phyloP scores from a whole-genome alignment of 768 basidiomycete genomes.

The Calocera cornea region DNA sequence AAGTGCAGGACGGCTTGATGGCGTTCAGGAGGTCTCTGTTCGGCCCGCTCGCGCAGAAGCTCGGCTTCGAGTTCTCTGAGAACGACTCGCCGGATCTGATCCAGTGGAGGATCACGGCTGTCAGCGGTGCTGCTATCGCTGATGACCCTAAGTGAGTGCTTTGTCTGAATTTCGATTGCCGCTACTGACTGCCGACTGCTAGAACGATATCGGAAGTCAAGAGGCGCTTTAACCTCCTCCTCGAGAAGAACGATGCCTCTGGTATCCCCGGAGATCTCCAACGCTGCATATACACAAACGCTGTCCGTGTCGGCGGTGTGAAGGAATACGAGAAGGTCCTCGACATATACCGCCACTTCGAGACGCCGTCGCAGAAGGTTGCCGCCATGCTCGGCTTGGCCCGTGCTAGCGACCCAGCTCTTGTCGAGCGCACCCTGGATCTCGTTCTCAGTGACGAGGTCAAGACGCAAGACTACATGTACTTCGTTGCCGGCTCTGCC shows the following conservation, averaged over 20 bases:
- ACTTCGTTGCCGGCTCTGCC: conserved; percentile 48
- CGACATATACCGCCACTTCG: conserved; percentile 53
- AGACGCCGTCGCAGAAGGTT: conserved; percentile 58
- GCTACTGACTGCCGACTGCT: conserved; percentile 26
- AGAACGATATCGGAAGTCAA: conserved; percentile 64
- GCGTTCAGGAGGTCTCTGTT: conserved; percentile 41
- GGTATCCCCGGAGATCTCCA: conserved; percentile 71
- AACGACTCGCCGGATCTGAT: conserved; percentile 54
- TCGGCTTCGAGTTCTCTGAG: conserved; percentile 63
- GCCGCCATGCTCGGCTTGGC: conserved; percentile 66
- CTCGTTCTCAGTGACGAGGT: conserved; percentile 37
- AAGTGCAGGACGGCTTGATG: conserved; percentile 39
- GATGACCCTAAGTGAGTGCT: conserved; percentile 27
- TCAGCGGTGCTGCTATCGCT: conserved; percentile 40
- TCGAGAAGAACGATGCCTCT: conserved; percentile 60
- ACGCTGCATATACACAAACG: conserved; percentile 36
- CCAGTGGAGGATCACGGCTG: conserved; percentile 61
- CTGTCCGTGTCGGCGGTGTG: conserved; percentile 58
- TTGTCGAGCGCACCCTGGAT: conserved; percentile 49
- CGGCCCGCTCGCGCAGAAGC: conserved; percentile 57
- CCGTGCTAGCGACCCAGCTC: conserved; percentile 38
- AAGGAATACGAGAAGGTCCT: conserved; percentile 63
- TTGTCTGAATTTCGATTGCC: not conserved
- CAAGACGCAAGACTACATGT: conserved; percentile 34
- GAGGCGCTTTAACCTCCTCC: conserved; percentile 54